Evolutionary conservation across 2,329 filamentous ascomycete genomes (phyloP), one percentile per base, ranked within the genome.

Genomic region (Mycosphaerella sp.): DNA sequence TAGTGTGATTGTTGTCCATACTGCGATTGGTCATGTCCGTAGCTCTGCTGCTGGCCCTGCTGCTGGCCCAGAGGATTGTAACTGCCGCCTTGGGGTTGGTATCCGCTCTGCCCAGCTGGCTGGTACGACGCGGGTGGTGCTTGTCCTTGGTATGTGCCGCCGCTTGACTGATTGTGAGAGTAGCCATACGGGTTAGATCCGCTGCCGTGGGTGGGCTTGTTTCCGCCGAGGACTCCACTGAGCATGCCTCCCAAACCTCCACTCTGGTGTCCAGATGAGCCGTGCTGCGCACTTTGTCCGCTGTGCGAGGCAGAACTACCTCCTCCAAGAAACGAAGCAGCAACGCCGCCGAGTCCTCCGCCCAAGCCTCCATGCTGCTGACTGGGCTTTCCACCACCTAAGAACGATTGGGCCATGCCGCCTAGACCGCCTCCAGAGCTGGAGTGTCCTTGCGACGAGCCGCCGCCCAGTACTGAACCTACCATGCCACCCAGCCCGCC

Each of bases 91-190:
- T 61, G 58, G 32, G 58, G 52, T 16, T 56, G 55, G 44, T 60
- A 59, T 13, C 47, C 51, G 30, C 56, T 53, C 34, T 59, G 56
- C n/a, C 52, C 57, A 18, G 58, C 45, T 21, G 63, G 57, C 44
- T 68, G 64, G 52, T 71, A 71, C 6, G 64, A 61, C 10, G 61
- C 52, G 14, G 68, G 61, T 10, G 69, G 69, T 32, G 67, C 68
- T 21, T 64, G 59, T 18, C 68, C 69, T 18, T 59, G 61, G 52
- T 71, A 71, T 42, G 66, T 65, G 18, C 66, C 65, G 13, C 58
- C 56, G 28, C 59, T 59, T 12, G 55, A 57, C 13, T 56, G 58
- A 36, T 62, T 66, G 36, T 62, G 63, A 12, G 66, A 66, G 53
- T 71, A 71, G 14, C 68, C 69, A 49, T 70, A 70, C 25, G 60